phyloP scores from a whole-genome alignment of 1,139 yeast species.

The Debaryomyces subglobosus region DNA sequence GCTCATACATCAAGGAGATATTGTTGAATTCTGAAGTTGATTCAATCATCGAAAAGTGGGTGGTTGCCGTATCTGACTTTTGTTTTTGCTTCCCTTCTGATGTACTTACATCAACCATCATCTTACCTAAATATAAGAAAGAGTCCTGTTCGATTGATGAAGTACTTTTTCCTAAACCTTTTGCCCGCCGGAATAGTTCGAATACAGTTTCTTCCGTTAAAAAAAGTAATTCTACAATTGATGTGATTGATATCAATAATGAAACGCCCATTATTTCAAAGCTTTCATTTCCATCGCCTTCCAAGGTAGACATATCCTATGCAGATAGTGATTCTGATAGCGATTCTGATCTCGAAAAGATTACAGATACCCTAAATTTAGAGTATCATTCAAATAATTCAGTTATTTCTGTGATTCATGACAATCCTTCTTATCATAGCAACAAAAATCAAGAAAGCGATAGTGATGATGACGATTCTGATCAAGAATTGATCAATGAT shows the following conservation, averaged over 20 bases:
- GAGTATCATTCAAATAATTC: neutral
- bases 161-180: neutral
- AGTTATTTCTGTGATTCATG: neutral
- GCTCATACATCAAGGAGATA: slow-evolving; percentile 3
- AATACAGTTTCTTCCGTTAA: slow-evolving; percentile 1
- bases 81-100: slow-evolving; percentile 36
- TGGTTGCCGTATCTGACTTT: slow-evolving; percentile 42
- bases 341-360: slow-evolving; percentile 8
- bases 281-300: neutral
- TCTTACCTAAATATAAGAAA: slow-evolving; percentile 15
- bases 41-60: slow-evolving; percentile 49
- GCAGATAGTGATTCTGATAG: slow-evolving; percentile 5
- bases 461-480: slow-evolving; percentile 30
- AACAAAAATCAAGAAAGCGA: neutral
- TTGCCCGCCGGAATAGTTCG: slow-evolving; percentile 1
- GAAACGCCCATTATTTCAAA: neutral
- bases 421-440: neutral
- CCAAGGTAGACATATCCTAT: neutral
- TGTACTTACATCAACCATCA: slow-evolving; percentile 41
- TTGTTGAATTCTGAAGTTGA: slow-evolving; percentile 27
- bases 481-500: slow-evolving; percentile 24
- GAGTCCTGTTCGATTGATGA: neutral
- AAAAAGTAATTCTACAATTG: slow-evolving; percentile 7
- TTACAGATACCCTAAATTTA: neutral
- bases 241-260: neutral